Base-by-base conservation (phyloP, 805 yeast species). In the Babjeviella inositovora region DNA sequence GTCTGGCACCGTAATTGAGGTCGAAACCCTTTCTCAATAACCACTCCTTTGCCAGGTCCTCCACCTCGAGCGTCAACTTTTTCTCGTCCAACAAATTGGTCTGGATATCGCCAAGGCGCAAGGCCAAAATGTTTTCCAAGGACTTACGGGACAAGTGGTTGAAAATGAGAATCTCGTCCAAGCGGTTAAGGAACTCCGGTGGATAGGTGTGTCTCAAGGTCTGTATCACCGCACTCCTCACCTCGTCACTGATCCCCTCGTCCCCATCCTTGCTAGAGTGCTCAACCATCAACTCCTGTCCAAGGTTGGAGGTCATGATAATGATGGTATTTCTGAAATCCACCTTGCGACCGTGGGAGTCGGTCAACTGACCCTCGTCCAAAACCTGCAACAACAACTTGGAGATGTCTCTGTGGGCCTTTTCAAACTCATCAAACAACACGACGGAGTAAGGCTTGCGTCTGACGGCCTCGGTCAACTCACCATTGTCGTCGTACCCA, bases 301-400 rank as follows among this genome's bases (percentile, higher is more conserved):
- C 98, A 37, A 90, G 80, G 46, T 87, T 87, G 2, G 94, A 80
- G 0, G 98, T 87, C 94, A 87, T 82, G 8, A 90, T 93, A 38
- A 87, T 82, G 27, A 87, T 77, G 0, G 97, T 81, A 46, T 90
- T 90, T 34, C 85, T 69, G 68, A 87, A 87, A 45, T 90, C 96
- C 23, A 90, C 82, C 34, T 75, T 77, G 29, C 84, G 80, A 15
- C 98, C 98, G 39, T 84, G 93, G 3, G 94, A 76, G 44, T 87
- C 98, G 0, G 97, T 87, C 35, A 87, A 60, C 25, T 77, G 70
- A 27, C 98, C 98, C 48, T 87, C 98, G 47, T 87, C 98, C 25
- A 87, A 56, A 0, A 87, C 97, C 48, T 90, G 98, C 29, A 87
- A 53, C 23, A 87, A 55, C 19, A 87, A 60, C 49, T 90, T 90